Conservation (phyloP, 164 flowering plant species). For the Amborella trichopoda region DNA sequence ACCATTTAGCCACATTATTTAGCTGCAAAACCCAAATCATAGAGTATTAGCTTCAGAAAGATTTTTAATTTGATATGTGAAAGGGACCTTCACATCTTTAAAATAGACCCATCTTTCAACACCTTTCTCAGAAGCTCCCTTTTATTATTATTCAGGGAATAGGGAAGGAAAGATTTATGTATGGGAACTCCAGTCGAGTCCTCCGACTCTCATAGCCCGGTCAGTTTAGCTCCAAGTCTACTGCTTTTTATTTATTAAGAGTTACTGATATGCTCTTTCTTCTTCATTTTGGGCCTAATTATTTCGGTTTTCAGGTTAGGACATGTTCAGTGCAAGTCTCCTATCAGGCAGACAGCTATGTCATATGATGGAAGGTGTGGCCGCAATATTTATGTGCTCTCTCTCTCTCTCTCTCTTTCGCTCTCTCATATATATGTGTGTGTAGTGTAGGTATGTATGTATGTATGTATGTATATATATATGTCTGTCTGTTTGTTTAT, state of each 20-base stretch:
- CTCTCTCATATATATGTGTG: neutral
- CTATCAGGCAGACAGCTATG: conserved; percentile 91
- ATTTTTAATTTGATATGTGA: too few species aligned
- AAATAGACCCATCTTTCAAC: too few species aligned
- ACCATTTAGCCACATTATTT: too few species aligned
- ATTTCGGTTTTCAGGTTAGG: conserved; percentile 41
- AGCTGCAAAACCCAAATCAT: too few species aligned
- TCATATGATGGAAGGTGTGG: conserved; percentile 93
- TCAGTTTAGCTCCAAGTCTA: conserved; percentile 8
- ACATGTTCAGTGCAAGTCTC: conserved; percentile 75
- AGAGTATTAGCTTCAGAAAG: too few species aligned
- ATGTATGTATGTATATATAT: neutral
- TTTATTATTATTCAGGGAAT: too few species aligned
- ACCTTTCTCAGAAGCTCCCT: too few species aligned
- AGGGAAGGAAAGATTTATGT: conserved; percentile 94
- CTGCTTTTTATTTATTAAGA: neutral
- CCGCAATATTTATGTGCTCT: neutral
- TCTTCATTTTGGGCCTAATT: neutral
- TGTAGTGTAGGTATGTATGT: neutral
- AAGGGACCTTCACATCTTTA: too few species aligned
- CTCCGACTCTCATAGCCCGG: conserved; percentile 81
- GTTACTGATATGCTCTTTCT: neutral
- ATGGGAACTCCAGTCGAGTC: conserved; percentile 93
- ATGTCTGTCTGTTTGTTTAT: neutral
- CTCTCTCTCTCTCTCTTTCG: neutral